phyloP scores from a whole-genome alignment of 306 rosid species.

The Delonix regia region DNA sequence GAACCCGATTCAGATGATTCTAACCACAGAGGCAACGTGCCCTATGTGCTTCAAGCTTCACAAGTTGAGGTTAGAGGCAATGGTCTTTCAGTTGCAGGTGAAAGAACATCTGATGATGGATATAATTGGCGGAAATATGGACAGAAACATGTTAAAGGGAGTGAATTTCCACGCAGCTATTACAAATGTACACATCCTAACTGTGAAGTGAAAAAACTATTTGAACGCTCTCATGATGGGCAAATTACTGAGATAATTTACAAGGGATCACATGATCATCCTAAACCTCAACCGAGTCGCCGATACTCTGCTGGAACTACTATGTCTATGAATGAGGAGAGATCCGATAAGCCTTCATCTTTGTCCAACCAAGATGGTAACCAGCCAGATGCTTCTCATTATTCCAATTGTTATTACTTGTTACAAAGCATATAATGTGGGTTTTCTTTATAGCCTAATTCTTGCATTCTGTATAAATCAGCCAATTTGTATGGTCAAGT shows the following conservation, averaged over 20 bases:
- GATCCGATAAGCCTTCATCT: conserved; percentile 69
- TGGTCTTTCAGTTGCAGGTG: conserved; percentile 60
- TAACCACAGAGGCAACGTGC: conserved; percentile 53
- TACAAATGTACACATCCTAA: conserved; percentile 97
- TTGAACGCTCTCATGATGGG: conserved; percentile 96
- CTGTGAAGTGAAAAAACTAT: conserved; percentile 98
- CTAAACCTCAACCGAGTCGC: conserved; percentile 95
- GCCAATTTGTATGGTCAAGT: conserved; percentile 61
- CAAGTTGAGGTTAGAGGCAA: conserved; percentile 63
- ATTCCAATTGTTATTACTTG: conserved; percentile 9
- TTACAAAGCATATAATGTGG: conserved; percentile 23
- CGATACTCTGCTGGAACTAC: conserved; percentile 70
- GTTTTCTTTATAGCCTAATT: conserved; percentile 33
- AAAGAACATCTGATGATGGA: conserved; percentile 85
- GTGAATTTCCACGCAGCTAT: conserved; percentile 98
- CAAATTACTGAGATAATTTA: conserved; percentile 94
- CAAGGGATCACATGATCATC: conserved; percentile 98
- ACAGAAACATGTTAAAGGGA: conserved; percentile 95
- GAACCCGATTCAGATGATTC: conserved; percentile 66
- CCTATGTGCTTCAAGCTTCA: conserved; percentile 63
- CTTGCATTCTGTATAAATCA: conserved; percentile 56
- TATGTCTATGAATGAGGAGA: conserved; percentile 71
- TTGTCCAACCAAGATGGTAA: conserved; percentile 77
- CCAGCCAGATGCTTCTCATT: conserved; percentile 32
- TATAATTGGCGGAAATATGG: conserved; percentile 99